A percentile compares a stretch with the other conserved stretches of the same genome.
Conservation (phyloP, 1,284 basidiomycete genomes). For the Fistulinella cinereoalba region DNA sequence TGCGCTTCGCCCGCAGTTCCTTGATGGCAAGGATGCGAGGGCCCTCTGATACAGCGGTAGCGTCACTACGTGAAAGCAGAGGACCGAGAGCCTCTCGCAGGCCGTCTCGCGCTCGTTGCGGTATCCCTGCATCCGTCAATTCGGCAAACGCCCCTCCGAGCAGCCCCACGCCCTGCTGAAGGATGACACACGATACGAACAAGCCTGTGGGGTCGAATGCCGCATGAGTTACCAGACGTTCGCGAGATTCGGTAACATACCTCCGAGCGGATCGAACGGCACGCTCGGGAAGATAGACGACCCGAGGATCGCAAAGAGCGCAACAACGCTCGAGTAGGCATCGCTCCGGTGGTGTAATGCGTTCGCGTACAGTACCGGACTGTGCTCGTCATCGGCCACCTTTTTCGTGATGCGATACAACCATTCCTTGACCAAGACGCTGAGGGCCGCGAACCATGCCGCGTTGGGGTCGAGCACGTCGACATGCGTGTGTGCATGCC, state of each 20-base stretch:
- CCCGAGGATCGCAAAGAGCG: constrained; percentile 86
- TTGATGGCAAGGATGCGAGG: constrained; percentile 50
- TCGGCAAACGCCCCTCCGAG: constrained; percentile 76
- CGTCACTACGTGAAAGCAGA: constrained; percentile 38
- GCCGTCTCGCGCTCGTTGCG: constrained; percentile 49
- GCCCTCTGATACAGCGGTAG: not conserved
- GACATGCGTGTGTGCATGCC: constrained; percentile 53
- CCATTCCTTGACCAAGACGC: constrained; percentile 89
- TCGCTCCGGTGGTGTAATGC: constrained; percentile 95
- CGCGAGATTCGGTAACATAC: constrained; percentile 45
- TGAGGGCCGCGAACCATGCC: constrained; percentile 89
- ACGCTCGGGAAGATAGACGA: constrained; percentile 82
- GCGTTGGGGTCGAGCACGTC: constrained; percentile 87
- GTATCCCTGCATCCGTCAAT: constrained; percentile 83
- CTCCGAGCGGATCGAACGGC: constrained; percentile 92
- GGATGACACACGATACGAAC: constrained; percentile 86
- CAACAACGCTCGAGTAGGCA: constrained; percentile 86
- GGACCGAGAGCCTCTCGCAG: constrained; percentile 56
- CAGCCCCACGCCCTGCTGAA: constrained; percentile 78
- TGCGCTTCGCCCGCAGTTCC: constrained; percentile 72
- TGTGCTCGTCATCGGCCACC: constrained; percentile 88
- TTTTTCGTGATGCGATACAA: constrained; percentile 84
- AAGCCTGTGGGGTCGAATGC: constrained; percentile 49
- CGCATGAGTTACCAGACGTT: constrained; percentile 10
- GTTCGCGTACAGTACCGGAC: constrained; percentile 88